Evolutionary conservation across 2,329 filamentous ascomycete species (phyloP).

Genomic region (Intubia oerlemansii): DNA sequence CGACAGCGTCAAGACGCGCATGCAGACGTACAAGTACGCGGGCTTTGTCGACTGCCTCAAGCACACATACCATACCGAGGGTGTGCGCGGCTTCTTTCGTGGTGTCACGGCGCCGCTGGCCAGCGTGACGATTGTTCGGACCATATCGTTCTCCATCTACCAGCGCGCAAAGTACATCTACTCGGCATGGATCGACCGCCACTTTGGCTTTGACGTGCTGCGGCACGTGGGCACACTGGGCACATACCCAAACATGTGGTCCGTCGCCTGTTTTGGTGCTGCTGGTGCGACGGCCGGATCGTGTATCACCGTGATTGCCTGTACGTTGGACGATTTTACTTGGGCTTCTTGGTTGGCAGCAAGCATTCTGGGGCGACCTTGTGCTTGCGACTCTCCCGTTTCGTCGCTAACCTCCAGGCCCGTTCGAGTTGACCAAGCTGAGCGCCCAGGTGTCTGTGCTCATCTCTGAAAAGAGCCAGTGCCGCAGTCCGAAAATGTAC

Average conservation of each 20-base stretch:
- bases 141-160: conserved; percentile 31
- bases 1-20: conserved; percentile 75
- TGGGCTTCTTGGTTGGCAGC: too few species aligned
- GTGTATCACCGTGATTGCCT: conserved; percentile 60
- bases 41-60: conserved; percentile 54
- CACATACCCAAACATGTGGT: conserved; percentile 50
- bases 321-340: too few species aligned
- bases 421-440: conserved; percentile 77
- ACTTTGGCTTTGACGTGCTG: conserved; percentile 48
- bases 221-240: conserved; percentile 49
- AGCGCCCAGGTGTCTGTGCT: conserved; percentile 70
- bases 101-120: conserved; percentile 69
- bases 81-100: conserved; percentile 57
- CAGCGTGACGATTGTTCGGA: conserved; percentile 18
- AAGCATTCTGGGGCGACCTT: too few species aligned
- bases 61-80: conserved; percentile 56
- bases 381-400: too few species aligned
- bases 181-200: conserved; percentile 46
- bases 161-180: conserved; percentile 54
- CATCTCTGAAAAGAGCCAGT: conserved; percentile 36
- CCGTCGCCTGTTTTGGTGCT: conserved; percentile 53
- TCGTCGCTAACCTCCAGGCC: too few species aligned
- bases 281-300: conserved; percentile 64
- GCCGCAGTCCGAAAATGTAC: conserved; percentile 25
- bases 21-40: conserved; percentile 68